Base-by-base conservation (phyloP, 2,329 filamentous ascomycete genomes). In the Talaromyces sp. region DNA sequence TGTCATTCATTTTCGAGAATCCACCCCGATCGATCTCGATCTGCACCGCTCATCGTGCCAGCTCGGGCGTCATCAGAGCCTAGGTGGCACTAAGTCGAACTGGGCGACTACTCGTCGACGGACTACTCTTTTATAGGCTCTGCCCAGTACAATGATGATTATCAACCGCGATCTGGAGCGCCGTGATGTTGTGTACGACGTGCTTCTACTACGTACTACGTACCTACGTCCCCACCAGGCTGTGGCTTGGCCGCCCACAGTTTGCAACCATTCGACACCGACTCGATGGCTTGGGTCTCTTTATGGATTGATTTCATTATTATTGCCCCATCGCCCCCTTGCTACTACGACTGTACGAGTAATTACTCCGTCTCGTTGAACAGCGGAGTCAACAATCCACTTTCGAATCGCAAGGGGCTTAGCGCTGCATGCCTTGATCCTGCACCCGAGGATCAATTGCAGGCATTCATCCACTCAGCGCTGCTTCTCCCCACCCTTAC, bases 211-310 rank as follows among this genome's bases (percentile, higher is more conserved):
- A 43, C 41, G 43, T 32, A 29, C 27, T 51, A 19, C 26, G 55
- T 32, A 29, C 46, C 43, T 38, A 46, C 26, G 7, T 24, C 21
- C 52, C 52, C 53, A 41, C 53, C 32, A 55, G 53, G 9, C 29
- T 60, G 58, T 60, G 54, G 58, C 43, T 46, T 46, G 43, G 43
- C 43, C 54, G 46, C 41, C 35, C 26, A 9, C 41, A 56, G 24
- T 56, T 56, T 56, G 55, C 55, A 24, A 35, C 29, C 10, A 54
- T 26, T 27, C 32, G 26, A 38, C 9, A 32, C 32, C 21, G n/a
- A n/a, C 21, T 41, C 32, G 14, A 14, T 51, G 43, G 38, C 6
- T 29, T 21, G 26, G 19, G 11, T 54, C 27, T 35, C 24, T 35
- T 38, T n/a, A 43, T 52, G 53, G 49, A 51, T 49, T 19, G 24